Evolutionary conservation across 345 rosid genomes (phyloP).

Genomic region (Brassica nigra): DNA sequence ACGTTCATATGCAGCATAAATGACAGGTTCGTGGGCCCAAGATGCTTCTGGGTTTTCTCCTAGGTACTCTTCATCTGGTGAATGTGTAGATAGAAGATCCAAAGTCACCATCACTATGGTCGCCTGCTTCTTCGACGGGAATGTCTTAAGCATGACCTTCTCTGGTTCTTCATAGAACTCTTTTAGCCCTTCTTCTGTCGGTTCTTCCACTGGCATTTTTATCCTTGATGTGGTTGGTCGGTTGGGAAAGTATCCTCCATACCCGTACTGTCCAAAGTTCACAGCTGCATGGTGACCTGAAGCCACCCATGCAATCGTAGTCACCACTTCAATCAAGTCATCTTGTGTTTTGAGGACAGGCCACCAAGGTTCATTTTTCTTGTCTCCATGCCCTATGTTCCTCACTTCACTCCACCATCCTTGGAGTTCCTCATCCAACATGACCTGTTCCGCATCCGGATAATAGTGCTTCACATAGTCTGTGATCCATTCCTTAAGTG

Average conservation of each 20-base stretch:
- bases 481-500: too few species aligned
- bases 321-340: conserved; percentile 7
- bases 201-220: conserved; percentile 22
- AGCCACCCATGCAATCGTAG: conserved; percentile 39
- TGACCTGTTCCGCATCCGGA: background rate
- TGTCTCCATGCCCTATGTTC: conserved; percentile 35
- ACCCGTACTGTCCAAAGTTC: too few species aligned
- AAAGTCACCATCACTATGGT: conserved; percentile 38
- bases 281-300: too few species aligned
- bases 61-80: conserved; percentile 42
- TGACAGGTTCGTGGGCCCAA: conserved; percentile 26
- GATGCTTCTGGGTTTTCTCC: conserved; percentile 29
- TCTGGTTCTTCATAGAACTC: conserved; percentile 30
- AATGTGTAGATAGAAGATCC: conserved; percentile 39
- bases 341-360: conserved; percentile 11
- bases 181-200: too few species aligned
- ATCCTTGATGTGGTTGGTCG: conserved; percentile 37
- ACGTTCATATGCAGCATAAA: conserved; percentile 28
- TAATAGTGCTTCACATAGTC: too few species aligned
- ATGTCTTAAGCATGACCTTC: conserved; percentile 4
- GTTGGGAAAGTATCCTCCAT: conserved; percentile 43
- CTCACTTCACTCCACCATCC: conserved; percentile 34
- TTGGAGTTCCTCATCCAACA: too few species aligned
- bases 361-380: conserved; percentile 23
- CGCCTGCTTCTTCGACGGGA: conserved; percentile 22